Evolutionary conservation across 805 yeast genomes (phyloP), one percentile per base, ranked within the genome.

Genomic region (Maudiozyma pseudohumilis): DNA sequence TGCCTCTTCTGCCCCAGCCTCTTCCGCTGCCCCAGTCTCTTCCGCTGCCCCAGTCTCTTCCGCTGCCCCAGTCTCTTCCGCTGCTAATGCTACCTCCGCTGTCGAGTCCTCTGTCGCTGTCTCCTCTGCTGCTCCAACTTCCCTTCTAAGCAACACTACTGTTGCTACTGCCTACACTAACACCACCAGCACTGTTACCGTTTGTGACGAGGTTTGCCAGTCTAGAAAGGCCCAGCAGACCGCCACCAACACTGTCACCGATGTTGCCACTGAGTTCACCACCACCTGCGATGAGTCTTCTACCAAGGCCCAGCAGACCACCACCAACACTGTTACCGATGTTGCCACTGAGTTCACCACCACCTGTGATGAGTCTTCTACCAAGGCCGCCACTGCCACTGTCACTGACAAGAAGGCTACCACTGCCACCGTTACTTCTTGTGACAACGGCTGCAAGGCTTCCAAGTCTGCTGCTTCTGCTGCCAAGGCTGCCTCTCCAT

Each of bases 121-220:
- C 9, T 5, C 31, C 15, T 28, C 31, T 28, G 31, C 8, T 15
- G 31, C 8, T 12, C 5, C 31, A 5, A 15, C 31, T 15, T 13
- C 31, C 17, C 23, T 13, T 18, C 8, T 19, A 21, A 10, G 15
- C 15, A 29, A 16, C 20, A 10, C 32, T 17, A 29, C 32, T 18
- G 20, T n/a, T 16, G 28, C 40, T 19, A 27, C 13, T 29, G 31
- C 31, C 18, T 34, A 31, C 21, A 32, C 32, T 12, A 17, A 33
- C 12, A 15, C 39, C 10, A 16, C 41, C 15, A 13, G 7, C 22
- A 29, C 32, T 17, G 23, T 29, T 11, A 29, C 32, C 17, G 15
- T 20, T 13, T 28, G 32, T 29, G 32, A 29, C 20, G 32, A 29
- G 9, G 32, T 4, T 29, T 29, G 32, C 20, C 21, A 29, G 12